Base-by-base conservation (phyloP, 1,139 yeast species). In the Citeromyces hawaiiensis region DNA sequence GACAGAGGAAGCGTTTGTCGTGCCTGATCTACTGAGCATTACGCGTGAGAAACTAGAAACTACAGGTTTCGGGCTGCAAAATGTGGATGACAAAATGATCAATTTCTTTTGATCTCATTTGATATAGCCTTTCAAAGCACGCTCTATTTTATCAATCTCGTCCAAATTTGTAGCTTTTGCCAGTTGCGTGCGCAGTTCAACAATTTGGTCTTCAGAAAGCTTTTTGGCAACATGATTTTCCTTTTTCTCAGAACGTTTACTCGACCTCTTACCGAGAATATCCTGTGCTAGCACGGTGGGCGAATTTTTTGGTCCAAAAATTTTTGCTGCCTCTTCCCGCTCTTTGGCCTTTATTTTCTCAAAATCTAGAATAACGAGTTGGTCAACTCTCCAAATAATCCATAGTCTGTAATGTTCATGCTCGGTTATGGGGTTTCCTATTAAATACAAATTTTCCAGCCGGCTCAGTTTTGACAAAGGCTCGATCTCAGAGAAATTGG, bases 121-220 rank as follows among this genome's bases (percentile, higher is more conserved):
- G 3, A 29, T 31, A 42, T 42, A 56, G 36, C 55, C 60, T 40
- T 61, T 57, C 40, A 73, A 55, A 2, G 69, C 63, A 29, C 62
- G 60, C 54, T 85, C 94, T 23, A 87, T 71, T 39, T 74, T 60
- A 46, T 80, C 85, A 11, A 87, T 80, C 47, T 87, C 96, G 11
- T 70, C 82, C 44, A 87, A 55, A 40, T 79, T 76, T 4, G 74
- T 66, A 1, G 96, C 94, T 30, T 59, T 61, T 40, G 68, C 68
- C 42, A 87, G 61, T 43, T 74, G 69, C 38, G 62, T 55, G 46
- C 77, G 65, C 38, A 87, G 57, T 40, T 60, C 59, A 13, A 57
- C 57, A 44, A 67, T 70, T 40, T 80, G 86, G 11, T 68, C 74
- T 1, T 64, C 68, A 1, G 77, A 64, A 47, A 83, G 60, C 43